Base-by-base conservation (phyloP, 2,329 filamentous ascomycete species). In the Microsporum ferrugineum region DNA sequence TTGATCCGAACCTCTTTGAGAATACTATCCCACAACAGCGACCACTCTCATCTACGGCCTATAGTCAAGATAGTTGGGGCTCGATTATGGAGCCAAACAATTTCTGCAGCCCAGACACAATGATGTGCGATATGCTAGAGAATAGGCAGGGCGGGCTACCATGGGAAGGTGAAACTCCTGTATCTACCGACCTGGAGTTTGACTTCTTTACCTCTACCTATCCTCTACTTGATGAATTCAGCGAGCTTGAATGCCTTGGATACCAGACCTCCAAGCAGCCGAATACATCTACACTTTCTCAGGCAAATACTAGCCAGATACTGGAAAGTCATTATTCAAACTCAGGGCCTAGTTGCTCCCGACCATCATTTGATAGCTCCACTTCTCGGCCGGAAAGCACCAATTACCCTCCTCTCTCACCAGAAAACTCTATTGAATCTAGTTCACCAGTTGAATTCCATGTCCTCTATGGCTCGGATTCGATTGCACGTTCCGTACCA, bases 381-480 rank as follows among this genome's bases (percentile, higher is more conserved):
- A 45, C 56, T 34, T 61, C 59, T 34, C 41, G 62, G 33, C 62
- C 62, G 7, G 47, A 49, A 47, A 62, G 60, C 43, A 58, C 60
- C n/a, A 41, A 57, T 12, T 63, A 61, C 36, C 61, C 62, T n/a
- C 51, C 62, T 14, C 36, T 60, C 10, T 63, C 60, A 27, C 60
- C 64, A 5, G 51, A 59, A 43, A 60, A 60, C 43, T 64, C 64
- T 12, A 58, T 61, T 53, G 57, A 39, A 12, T 63, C 64, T 8
- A 65, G 61, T 29, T 62, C 64, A 33, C 59, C 60, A 12, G 60
- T 57, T 27, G 61, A 61, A 23, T 53, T 45, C 33, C 60, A 61
- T 14, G 38, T 17, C 14, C 12, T 51, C 4, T 41, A 51, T 23
- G 33, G 43, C 5, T 36, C 57, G 5, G 57, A 59, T 23, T 29